Evolutionary conservation across 1,284 basidiomycete species (phyloP).

Genomic region (Chalciporus piperatoides): DNA sequence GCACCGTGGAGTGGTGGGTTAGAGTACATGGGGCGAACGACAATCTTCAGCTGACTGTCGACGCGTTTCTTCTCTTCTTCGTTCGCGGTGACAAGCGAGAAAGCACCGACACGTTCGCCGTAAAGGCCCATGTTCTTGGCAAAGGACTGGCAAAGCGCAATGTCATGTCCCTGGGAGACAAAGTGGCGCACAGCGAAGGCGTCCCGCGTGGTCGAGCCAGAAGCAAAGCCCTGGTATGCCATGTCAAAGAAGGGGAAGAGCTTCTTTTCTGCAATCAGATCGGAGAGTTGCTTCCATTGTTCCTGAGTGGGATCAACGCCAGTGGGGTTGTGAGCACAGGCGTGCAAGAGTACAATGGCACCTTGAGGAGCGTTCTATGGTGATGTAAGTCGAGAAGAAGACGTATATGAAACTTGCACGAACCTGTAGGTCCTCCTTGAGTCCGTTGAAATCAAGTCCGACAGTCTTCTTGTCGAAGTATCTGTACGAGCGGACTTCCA

Average conservation of each 20-base stretch:
- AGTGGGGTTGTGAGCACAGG: conserved; percentile 98
- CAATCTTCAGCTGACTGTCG: conserved; percentile 92
- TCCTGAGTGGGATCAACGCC: conserved; percentile 93
- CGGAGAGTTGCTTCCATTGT: conserved; percentile 92
- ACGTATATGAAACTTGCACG: conserved; percentile 19
- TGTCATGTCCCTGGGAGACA: conserved; percentile 82
- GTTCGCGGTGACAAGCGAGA: conserved; percentile 76
- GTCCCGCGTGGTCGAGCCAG: conserved; percentile 84
- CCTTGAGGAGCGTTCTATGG: conserved; percentile 69
- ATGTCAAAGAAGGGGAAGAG: conserved; percentile 95
- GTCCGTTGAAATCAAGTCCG: conserved; percentile 89
- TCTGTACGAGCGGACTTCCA: conserved; percentile 90
- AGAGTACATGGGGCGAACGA: conserved; percentile 97
- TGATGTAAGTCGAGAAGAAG: conserved; percentile 1
- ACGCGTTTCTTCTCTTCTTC: conserved; percentile 86
- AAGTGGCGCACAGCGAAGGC: conserved; percentile 96
- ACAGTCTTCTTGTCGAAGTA: conserved; percentile 97
- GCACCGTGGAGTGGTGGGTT: conserved; percentile 98
- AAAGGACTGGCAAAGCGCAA: conserved; percentile 90
- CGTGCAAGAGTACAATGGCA: conserved; percentile 83
- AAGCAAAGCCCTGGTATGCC: conserved; percentile 97
- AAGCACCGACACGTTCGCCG: conserved; percentile 95
- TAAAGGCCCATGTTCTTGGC: conserved; percentile 99
- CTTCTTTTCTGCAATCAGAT: conserved; percentile 82
- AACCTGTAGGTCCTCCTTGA: conserved; percentile 84